Conservation (phyloP, 257 asterid genomes). For the Solanum dulcamara region DNA sequence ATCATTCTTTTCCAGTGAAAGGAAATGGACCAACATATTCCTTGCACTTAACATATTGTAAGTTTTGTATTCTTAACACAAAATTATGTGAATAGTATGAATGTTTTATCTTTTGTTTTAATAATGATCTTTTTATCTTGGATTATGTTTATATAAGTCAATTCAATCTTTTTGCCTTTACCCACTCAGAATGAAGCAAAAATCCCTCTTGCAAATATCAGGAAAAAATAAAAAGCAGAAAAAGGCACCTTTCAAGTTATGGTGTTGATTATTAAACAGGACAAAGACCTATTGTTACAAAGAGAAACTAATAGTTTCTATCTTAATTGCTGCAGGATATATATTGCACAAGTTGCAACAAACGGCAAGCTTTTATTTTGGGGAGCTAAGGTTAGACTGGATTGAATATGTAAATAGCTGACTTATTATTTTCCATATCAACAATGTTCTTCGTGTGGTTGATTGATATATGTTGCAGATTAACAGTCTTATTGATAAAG, state of each 20-base stretch:
- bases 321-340: constrained; percentile 40
- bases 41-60: constrained; percentile 69
- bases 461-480: constrained; percentile 37
- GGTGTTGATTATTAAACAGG: not conserved
- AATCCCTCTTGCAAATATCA: not conserved
- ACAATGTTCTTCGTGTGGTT: not conserved
- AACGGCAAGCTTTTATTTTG: constrained; percentile 51
- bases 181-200: not conserved
- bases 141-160: not conserved
- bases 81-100: not conserved
- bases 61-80: constrained; percentile 22
- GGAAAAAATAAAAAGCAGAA: not conserved
- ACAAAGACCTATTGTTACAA: not conserved
- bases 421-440: not conserved
- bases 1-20: constrained; percentile 32
- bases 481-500: constrained; percentile 70
- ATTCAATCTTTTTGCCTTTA: not conserved
- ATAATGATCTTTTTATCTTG: not conserved
- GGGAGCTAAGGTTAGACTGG: constrained; percentile 81
- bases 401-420: not conserved
- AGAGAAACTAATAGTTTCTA: not conserved
- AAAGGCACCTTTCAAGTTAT: not conserved
- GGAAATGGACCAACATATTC: constrained; percentile 63
- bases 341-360: constrained; percentile 49
- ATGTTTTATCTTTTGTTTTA: not conserved